Evolutionary conservation across 2,329 filamentous ascomycete genomes (phyloP).

Genomic region (Fusarium tuaranense): DNA sequence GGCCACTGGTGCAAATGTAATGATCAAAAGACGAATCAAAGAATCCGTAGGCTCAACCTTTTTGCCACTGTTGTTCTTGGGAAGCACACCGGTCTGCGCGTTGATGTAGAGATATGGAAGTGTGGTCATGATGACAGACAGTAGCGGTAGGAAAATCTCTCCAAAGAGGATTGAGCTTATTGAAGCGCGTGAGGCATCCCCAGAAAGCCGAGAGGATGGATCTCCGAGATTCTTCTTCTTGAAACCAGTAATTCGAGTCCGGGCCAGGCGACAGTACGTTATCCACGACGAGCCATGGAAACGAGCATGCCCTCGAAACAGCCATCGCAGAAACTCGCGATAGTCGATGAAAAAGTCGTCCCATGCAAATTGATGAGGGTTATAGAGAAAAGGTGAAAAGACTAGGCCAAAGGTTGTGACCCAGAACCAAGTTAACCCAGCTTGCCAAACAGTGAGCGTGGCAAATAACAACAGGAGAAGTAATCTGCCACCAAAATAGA

Average conservation of each 20-base stretch:
- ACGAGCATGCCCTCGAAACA: background rate
- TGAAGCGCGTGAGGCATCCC: background rate
- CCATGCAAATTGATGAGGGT: background rate
- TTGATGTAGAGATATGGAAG: background rate
- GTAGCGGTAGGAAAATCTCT: background rate
- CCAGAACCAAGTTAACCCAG: background rate
- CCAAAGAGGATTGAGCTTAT: background rate
- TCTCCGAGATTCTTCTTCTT: background rate
- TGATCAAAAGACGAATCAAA: background rate
- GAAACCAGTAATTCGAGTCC: background rate
- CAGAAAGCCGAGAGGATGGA: background rate
- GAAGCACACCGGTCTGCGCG: background rate
- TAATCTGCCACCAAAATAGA: background rate
- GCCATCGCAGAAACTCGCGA: background rate
- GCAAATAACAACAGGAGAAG: background rate
- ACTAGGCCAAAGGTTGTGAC: background rate
- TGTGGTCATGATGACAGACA: background rate
- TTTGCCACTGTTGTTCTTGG: background rate
- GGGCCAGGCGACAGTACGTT: background rate
- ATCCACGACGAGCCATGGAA: background rate
- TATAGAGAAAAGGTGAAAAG: constrained; percentile 1
- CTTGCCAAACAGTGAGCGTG: background rate
- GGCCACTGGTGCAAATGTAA: background rate
- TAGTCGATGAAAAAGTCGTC: background rate
- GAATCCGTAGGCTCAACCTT: background rate